Evolutionary conservation across 2,329 filamentous ascomycete genomes (phyloP), one percentile per base, ranked within the genome.

Genomic region (Cladosporium sp.): DNA sequence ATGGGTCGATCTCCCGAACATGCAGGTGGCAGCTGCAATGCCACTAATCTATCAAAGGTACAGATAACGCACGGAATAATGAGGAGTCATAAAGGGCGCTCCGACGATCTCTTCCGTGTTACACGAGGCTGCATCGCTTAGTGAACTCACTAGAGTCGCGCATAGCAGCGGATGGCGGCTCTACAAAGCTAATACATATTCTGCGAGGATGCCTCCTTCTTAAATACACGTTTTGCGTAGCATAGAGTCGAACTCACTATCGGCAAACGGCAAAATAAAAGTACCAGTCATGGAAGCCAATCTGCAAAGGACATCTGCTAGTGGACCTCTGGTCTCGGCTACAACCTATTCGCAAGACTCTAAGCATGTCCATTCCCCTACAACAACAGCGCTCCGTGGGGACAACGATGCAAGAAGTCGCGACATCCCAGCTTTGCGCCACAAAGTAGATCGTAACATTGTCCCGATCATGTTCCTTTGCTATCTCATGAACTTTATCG

Each of bases 401-500:
- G 21, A 46, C n/a, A 21, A 23, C 40, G 3, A 46, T 23, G 8
- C 7, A 21, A 46, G 40, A 46, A 46, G 23, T 53, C 50, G 28
- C 16, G 50, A 31, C 26, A 10, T 31, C 3, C 16, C 50, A 18
- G 14, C 28, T 29, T 73, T 88, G 52, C 78, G 85, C 5, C 81
- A 82, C 67, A 86, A 83, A 74, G 83, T 88, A 56, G 86, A 89
- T 71, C 84, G 79, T 77, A 82, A 80, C 57, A 85, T 89, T 61
- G 79, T 89, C 31, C 86, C 86, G 0, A 78, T 88, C 62, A 86
- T 88, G 84, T 87, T 88, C 67, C 75, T 81, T 56, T 85, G 82
- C 72, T 89, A 88, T 72, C 83, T 83, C 23, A 81, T 88, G 77
- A 86, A 88, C 71, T 88, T 88, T 69, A 78, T 88, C 53, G 87